Evolutionary conservation across 768 basidiomycete genomes (phyloP).

Genomic region (Lactarius sp.): DNA sequence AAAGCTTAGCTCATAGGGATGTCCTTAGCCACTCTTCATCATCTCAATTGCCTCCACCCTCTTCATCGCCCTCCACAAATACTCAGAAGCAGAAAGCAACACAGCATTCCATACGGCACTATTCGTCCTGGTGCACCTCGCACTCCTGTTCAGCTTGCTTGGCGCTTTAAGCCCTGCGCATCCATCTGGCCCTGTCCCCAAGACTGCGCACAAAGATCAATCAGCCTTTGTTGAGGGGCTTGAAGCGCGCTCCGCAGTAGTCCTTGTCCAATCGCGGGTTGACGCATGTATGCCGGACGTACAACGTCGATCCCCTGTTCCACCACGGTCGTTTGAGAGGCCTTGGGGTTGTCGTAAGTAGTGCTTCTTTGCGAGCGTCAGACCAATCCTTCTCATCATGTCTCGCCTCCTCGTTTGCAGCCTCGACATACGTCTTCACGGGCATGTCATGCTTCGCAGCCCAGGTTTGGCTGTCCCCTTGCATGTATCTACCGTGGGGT

Average conservation of each 20-base stretch:
- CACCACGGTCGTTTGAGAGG: not conserved
- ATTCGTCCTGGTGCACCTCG: slow-evolving; percentile 2
- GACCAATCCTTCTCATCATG: not conserved
- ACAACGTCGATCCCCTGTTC: not conserved
- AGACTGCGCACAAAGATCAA: not conserved
- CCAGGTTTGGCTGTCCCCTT: slow-evolving; percentile 10
- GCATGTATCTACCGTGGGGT: not conserved
- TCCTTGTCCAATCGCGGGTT: not conserved
- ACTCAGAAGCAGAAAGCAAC: slow-evolving; percentile 6
- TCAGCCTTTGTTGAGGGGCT: not conserved
- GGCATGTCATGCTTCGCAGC: slow-evolving; percentile 3
- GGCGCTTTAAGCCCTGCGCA: slow-evolving; percentile 3
- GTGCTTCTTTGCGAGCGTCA: not conserved
- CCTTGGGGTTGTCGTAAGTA: slow-evolving; percentile 6
- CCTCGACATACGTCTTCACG: not conserved
- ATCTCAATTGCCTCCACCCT: slow-evolving; percentile 2
- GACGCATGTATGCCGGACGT: not conserved
- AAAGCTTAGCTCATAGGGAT: not conserved
- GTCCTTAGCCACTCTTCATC: not conserved
- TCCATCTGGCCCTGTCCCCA: too few relatives aligned
- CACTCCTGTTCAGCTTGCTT: slow-evolving; percentile 19
- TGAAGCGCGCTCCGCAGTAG: not conserved
- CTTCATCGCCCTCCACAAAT: slow-evolving; percentile 2
- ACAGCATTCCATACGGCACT: not conserved
- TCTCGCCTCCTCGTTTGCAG: not conserved